Evolutionary conservation across 345 rosid species (phyloP), one percentile per base, ranked within the genome.

Genomic region (Kandelia obovata): DNA sequence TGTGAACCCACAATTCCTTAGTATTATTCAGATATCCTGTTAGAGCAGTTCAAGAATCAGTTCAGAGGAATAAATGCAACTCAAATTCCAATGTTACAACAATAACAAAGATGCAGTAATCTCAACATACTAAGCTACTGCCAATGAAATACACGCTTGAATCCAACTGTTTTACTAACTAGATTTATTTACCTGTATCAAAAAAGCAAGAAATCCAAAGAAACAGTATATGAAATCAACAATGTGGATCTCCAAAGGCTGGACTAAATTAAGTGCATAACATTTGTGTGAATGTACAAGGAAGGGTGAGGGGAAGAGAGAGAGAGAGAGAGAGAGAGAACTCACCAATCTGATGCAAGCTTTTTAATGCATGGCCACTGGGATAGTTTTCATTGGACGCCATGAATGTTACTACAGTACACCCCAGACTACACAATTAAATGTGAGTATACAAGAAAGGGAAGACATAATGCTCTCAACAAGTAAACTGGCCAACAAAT

Each of bases 341-440:
- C 96, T 83, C 80, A 90, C 99, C 84, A 68, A 78, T 77, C 64
- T 68, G 82, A 83, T 90, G 99, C 85, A 95, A 84, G 72, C 83
- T 81, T 72, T 83, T 87, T 59, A 95, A 80, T 56, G 99, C 96
- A 76, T 86, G 81, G 71, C 98, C 94, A 58, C 98, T 87, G 66
- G 98, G 96, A 83, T 95, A 95, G 71, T 92, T 95, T 82, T 82
- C 82, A 73, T 83, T 90, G 17, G 96, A 95, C 11, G 99, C 99
- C 93, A 85, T 65, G 84, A 88, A 92, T 72, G 86, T 66, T 70
- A 88, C 57, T 72, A 73, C 69, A 7, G 96, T 87, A 80, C 92
- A 92, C 78, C 96, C 98, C 78, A 89, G 84, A 89, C 99, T 95
- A 83, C 75, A 90, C 57, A 75, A 74, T n/a, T 63, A 52, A 74